Percentiles rank a stretch among this genome's conserved stretches.
phyloP scores from a whole-genome alignment of 805 yeast genomes.

The Candida oleophila region DNA sequence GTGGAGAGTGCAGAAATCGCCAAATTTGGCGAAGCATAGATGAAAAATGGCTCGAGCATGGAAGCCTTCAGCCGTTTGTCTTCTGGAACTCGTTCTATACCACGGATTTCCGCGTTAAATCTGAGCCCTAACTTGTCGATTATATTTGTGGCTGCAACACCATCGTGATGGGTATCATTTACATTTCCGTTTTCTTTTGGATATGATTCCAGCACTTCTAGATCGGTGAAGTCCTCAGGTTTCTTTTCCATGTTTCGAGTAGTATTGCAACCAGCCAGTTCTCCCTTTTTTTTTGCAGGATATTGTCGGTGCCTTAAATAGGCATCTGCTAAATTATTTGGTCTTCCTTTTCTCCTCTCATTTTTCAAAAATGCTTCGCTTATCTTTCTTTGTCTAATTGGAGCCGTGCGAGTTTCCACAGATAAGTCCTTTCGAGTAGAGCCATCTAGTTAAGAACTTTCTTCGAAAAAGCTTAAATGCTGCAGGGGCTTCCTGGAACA shows the following conservation, averaged over 20 bases:
- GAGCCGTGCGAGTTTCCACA: no score
- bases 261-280: neutral
- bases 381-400: no score
- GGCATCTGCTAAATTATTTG: no score
- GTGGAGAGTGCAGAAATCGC: conserved; percentile 37
- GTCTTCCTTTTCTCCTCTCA: no score
- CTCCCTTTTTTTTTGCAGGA: no score
- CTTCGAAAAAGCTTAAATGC: no score
- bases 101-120: conserved; percentile 28
- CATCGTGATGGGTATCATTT: neutral
- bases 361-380: no score
- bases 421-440: no score
- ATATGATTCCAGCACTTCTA: neutral
- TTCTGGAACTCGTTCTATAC: conserved; percentile 28
- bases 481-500: no score
- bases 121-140: conserved; percentile 22
- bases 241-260: neutral
- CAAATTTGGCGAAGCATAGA: conserved; percentile 30
- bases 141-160: conserved; percentile 9
- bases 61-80: conserved; percentile 15
- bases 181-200: neutral
- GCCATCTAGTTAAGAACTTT: no score
- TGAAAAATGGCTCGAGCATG: conserved; percentile 21
- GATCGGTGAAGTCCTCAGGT: neutral
- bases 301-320: no score